Percentiles rank a stretch among this genome's conserved stretches.
Evolutionary conservation across 2,329 filamentous ascomycete species (phyloP).

Genomic region (Aaosphaeria pasadenensis): DNA sequence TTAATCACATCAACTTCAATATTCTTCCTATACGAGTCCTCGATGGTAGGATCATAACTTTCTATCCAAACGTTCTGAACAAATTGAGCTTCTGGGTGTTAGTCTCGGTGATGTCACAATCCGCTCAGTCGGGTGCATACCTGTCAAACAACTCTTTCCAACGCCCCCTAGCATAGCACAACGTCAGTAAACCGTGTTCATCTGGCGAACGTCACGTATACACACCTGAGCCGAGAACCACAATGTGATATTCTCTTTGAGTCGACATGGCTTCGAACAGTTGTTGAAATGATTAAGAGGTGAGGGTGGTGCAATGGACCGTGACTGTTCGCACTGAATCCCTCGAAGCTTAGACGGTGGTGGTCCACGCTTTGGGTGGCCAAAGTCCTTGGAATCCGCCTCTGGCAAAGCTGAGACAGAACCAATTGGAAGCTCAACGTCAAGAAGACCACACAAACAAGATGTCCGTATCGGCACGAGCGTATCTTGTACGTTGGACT

Average conservation of each 20-base stretch:
- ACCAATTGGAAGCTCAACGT: conserved; percentile 7
- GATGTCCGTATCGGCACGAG: conserved; percentile 13
- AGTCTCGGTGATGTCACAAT: conserved; percentile 8
- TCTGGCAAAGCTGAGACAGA: conserved; percentile 20
- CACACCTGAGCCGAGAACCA: conserved; percentile 42
- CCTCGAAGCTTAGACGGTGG: background rate
- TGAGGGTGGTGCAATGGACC: background rate
- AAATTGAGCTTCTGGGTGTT: conserved; percentile 64
- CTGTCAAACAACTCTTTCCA: conserved; percentile 88
- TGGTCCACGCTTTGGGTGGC: conserved; percentile 28
- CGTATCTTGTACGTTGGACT: conserved; percentile 16
- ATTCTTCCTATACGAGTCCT: conserved; percentile 60
- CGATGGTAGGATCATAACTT: conserved; percentile 62
- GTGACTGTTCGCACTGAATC: background rate
- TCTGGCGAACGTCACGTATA: conserved; percentile 10
- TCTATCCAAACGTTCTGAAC: conserved; percentile 95
- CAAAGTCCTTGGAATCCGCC: conserved; percentile 24
- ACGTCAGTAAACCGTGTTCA: conserved; percentile 20
- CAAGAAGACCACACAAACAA: conserved; percentile 10
- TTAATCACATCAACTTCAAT: conserved; percentile 76
- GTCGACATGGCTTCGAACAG: conserved; percentile 23
- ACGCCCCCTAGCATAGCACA: conserved; percentile 65
- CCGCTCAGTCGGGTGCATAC: conserved; percentile 48
- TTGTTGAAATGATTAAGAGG: background rate
- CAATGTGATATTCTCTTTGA: conserved; percentile 43